Conservation (phyloP, 78 protist genomes). For the Capsaspora owczarzaki region DNA sequence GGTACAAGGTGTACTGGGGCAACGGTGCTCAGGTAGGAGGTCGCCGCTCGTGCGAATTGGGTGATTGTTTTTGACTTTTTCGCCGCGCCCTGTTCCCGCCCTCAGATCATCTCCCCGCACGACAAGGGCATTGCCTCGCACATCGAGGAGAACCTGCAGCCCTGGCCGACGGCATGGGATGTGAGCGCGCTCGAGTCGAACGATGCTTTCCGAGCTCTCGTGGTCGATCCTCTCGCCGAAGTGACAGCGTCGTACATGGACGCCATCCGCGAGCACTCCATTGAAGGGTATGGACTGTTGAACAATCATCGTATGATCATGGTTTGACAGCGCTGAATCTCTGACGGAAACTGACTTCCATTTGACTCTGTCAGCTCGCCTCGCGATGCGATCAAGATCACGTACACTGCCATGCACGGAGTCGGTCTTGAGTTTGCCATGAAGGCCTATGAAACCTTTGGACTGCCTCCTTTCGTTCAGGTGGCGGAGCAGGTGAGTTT, state of each 20-base stretch:
- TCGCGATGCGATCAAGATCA: too few relatives aligned
- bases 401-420: constrained; percentile 97
- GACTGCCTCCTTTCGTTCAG: constrained; percentile 33
- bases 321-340: too few relatives aligned
- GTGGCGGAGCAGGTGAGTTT: constrained; percentile 41
- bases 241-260: not conserved
- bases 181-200: not conserved
- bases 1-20: constrained; percentile 98
- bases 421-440: constrained; percentile 77
- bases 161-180: constrained; percentile 2
- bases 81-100: not conserved
- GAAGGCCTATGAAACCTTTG: constrained; percentile 45
- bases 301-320: too few relatives aligned
- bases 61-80: not conserved
- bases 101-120: constrained; percentile 63
- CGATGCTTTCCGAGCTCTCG: too few relatives aligned
- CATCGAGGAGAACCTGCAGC: constrained; percentile 17
- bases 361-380: too few relatives aligned
- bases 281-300: not conserved
- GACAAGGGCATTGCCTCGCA: constrained; percentile 44
- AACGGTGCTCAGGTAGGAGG: constrained; percentile 76
- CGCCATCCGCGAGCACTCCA: not conserved
- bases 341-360: too few relatives aligned
- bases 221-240: constrained; percentile 17
- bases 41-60: constrained; percentile 1